These are phyloP conservation scores for Colletotrichum lupini DNA, from an alignment of 2,329 filamentous ascomycete genomes.

Conservation along the genomic window DNA sequence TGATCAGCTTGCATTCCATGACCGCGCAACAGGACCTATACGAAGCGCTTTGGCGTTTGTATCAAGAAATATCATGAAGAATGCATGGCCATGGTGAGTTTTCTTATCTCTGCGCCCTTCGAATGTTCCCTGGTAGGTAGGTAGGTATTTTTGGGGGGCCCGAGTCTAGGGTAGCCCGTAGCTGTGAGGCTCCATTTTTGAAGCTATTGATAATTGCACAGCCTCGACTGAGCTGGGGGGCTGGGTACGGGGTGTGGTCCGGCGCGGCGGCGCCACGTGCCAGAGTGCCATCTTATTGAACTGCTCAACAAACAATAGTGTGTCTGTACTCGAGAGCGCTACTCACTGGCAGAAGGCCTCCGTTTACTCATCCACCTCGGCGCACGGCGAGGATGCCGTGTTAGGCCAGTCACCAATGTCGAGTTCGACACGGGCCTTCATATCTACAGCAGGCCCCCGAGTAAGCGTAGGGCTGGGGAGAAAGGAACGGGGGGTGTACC, in stretches of 20 bases:
- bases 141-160: neutral
- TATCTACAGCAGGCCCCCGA: neutral
- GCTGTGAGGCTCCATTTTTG: conserved; percentile 14
- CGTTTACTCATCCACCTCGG: neutral
- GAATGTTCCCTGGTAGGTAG: neutral
- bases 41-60: neutral
- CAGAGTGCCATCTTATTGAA: neutral
- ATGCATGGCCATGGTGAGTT: neutral
- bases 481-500: neutral
- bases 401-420: neutral
- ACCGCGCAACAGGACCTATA: neutral
- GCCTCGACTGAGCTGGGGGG: conserved; percentile 16
- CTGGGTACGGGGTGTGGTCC: conserved; percentile 1
- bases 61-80: neutral
- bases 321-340: neutral
- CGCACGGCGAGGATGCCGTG: conserved; percentile 7
- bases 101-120: neutral
- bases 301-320: neutral
- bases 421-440: neutral
- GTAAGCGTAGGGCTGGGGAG: conserved; percentile 25
- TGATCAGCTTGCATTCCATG: neutral
- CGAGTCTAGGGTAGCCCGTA: neutral
- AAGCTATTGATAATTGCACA: conserved; percentile 29
- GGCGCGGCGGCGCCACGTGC: conserved; percentile 27
- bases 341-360: neutral